Evolutionary conservation across 2,329 filamentous ascomycete genomes (phyloP).

Genomic region (Exophiala xenobiotica): DNA sequence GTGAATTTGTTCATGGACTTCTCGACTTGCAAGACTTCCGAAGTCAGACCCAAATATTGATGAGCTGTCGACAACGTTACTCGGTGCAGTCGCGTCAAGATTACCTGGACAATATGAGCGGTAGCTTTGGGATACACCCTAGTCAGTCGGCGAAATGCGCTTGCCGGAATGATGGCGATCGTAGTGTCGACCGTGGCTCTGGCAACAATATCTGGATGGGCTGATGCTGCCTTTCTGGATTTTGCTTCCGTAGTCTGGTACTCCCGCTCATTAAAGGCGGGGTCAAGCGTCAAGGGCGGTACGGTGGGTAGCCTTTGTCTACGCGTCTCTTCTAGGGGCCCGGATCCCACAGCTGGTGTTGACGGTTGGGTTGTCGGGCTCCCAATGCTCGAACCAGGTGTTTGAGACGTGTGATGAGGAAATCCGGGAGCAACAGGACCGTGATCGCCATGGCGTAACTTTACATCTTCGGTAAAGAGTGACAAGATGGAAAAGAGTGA

Average conservation of each 20-base stretch:
- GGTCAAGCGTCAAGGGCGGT: conserved; percentile 73
- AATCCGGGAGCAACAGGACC: conserved; percentile 35
- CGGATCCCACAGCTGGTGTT: conserved; percentile 18
- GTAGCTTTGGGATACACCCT: conserved; percentile 94
- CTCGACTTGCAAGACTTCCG: conserved; percentile 88
- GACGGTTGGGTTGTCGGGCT: conserved; percentile 40
- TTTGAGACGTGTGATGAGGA: conserved; percentile 32
- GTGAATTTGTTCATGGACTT: conserved; percentile 93
- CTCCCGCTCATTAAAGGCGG: conserved; percentile 36
- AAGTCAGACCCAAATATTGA: conserved; percentile 87
- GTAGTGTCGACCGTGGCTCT: conserved; percentile 94
- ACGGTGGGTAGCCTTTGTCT: conserved; percentile 57
- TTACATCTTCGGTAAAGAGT: conserved; percentile 92
- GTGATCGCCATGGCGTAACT: conserved; percentile 64
- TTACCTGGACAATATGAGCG: conserved; percentile 96
- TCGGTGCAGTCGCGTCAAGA: conserved; percentile 86
- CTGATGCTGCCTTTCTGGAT: conserved; percentile 53
- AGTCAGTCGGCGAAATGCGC: conserved; percentile 88
- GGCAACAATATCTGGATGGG: conserved; percentile 96
- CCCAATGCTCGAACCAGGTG: conserved; percentile 40
- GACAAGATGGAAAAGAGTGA: conserved; percentile 97
- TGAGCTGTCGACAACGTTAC: conserved; percentile 94
- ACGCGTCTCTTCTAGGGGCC: not conserved
- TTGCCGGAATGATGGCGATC: conserved; percentile 96
- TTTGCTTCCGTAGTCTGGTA: conserved; percentile 29